Evolutionary conservation across 148 eudicot genomes (phyloP).

Genomic region (Dysphania ambrosioides): DNA sequence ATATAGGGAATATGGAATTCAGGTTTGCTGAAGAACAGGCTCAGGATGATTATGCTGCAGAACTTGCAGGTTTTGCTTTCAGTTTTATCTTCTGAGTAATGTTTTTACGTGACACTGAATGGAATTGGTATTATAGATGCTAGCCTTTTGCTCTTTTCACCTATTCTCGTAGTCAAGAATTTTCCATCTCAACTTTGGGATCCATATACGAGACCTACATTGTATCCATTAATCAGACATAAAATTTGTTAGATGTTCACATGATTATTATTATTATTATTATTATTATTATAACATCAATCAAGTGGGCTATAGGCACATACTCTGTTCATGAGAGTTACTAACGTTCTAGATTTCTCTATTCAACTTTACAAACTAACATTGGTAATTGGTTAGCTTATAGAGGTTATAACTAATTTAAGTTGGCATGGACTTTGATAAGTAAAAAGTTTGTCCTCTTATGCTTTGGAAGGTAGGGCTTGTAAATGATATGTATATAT

Average conservation of each 20-base stretch:
- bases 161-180: neutral
- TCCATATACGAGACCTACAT: neutral
- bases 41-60: slow-evolving; percentile 97
- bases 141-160: neutral
- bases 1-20: slow-evolving; percentile 89
- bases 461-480: neutral
- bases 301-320: too few species aligned
- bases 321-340: too few species aligned
- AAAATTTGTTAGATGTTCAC: neutral
- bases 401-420: too few species aligned
- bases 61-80: slow-evolving; percentile 67
- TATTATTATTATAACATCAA: too few species aligned
- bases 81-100: neutral
- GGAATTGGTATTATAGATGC: neutral
- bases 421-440: too few species aligned
- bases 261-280: neutral
- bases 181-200: neutral
- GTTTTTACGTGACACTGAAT: neutral
- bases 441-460: neutral
- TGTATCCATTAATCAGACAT: neutral
- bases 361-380: too few species aligned
- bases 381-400: too few species aligned
- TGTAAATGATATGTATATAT: neutral
- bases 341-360: too few species aligned
- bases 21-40: slow-evolving; percentile 95